Conservation (phyloP, 345 rosid species). For the Hibiscus mutabilis region DNA sequence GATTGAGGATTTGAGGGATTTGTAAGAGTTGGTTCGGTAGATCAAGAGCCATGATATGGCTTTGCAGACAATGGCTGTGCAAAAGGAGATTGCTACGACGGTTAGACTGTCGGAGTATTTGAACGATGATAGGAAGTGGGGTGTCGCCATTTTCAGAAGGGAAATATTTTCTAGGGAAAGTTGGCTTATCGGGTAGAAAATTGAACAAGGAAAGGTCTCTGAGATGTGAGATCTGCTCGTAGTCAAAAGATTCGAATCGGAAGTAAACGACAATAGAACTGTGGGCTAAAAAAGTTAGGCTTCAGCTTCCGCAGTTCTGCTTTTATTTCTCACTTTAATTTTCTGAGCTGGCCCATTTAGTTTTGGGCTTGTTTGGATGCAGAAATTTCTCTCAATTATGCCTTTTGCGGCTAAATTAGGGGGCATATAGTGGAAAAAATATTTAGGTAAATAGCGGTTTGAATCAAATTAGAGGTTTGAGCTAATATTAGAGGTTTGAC, state of each 20-base stretch:
- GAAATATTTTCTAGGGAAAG: neutral
- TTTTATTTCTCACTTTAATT: neutral
- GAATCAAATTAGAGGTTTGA: no score
- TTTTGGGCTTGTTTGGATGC: neutral
- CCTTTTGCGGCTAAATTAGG: neutral
- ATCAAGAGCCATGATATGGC: slow-evolving; percentile 93
- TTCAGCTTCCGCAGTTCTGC: neutral
- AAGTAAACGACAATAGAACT: neutral
- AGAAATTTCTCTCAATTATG: neutral
- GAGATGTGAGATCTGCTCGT: no score
- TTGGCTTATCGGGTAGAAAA: neutral
- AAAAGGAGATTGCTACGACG: slow-evolving; percentile 82
- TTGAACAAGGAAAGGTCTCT: neutral
- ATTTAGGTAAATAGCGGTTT: no score
- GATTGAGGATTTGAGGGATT: slow-evolving; percentile 83
- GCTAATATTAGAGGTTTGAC: no score
- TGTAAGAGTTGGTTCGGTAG: slow-evolving; percentile 93
- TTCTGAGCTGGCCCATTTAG: neutral
- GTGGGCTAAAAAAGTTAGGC: neutral
- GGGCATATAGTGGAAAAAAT: no score
- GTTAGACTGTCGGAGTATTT: slow-evolving; percentile 78
- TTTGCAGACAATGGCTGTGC: slow-evolving; percentile 91
- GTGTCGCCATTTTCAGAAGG: slow-evolving; percentile 24
- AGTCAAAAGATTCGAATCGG: neutral
- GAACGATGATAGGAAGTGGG: slow-evolving; percentile 46